Evolutionary conservation across 306 rosid genomes (phyloP), one percentile per base, ranked within the genome.

Genomic region (Rubus parviflorus): DNA sequence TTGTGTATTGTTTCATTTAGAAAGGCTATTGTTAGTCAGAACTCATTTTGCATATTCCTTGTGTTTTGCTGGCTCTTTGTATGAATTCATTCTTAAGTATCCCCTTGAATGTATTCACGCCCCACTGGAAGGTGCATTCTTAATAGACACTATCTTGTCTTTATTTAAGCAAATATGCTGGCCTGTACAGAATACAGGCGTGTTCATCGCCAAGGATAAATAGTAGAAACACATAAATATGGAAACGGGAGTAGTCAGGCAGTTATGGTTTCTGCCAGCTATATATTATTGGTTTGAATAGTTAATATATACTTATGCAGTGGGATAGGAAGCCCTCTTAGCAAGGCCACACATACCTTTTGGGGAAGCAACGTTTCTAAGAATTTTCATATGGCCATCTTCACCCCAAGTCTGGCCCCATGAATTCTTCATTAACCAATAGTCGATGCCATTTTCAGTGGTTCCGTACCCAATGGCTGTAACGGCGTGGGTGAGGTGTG

Each of bases 351-450:
- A 23, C 3, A 16, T 6, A 16, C 78, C 70, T 7, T 48, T 41
- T 56, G 65, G 53, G 6, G 68, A 52, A 19, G 8, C 51, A 13
- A 11, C 7, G 4, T 42, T 74, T 66, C 83, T 7, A 4, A 45
- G 51, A 75, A 79, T 79, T 13, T 60, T 79, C 37, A 79, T 66
- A 37, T 83, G 75, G 7, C 86, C 86, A 4, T 20, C 41, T 75
- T 83, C 86, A 46, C 83, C 83, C 86, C 79, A 79, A 0, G 0
- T 15, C 10, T 57, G 25, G 6, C 86, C 70, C 86, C 86, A 79
- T 7, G 86, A 83, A 41, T 83, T 80, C 23, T 80, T 80, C 4
- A 80, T 17, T 7, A 83, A 4, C 84, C 84, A 80, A 8, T 80
- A 83, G 14, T 57, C 6, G 7, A 20, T 54, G 3, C 69, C 85